Evolutionary conservation across 1,139 yeast genomes (phyloP), one percentile per base, ranked within the genome.

Genomic region (Hansenula lynferdii): DNA sequence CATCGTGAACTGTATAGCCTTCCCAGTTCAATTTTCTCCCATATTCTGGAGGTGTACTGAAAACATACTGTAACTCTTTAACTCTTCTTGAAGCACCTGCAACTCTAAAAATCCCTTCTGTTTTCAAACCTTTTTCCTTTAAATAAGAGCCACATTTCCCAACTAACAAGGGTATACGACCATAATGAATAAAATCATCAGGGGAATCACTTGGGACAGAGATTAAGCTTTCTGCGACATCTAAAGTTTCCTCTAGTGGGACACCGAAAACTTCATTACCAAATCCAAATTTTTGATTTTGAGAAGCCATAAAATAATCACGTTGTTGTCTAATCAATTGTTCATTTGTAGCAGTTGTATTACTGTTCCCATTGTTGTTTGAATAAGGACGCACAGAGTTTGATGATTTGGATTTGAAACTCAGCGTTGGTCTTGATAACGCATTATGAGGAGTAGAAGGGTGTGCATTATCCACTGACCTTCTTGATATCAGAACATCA

Each of bases 1-100:
- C 97, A 61, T 94, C 98, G 62, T 94, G 98, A n/a, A 92, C 97
- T 5, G 89, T 87, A 61, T 80, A 92, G 1, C 95, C 94, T 39
- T 85, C 87, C 98, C 98, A 92, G 46, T 73, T 77, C 34, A 90
- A 71, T 49, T 83, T 85, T 43, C 87, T 77, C 19, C 98, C 99
- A 57, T 81, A 94, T 44, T 78, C 80, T 0, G 97, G 97, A 1
- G 96, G 89, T 3, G 84, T 67, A 44, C 90, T 86, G 65, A 92
- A 92, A 8, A 83, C 71, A 29, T 76, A 72, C 60, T 92, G 97
- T 36, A 92, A 67, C 51, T 87, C 95, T 53, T 86, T 86, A 34
- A 92, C 80, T 39, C 98, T 72, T 56, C 87, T 84, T 19, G 90
- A 82, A 12, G 95, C 83, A 8, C 99, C 99, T 2, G 95, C 94